Conservation (phyloP, 2,329 filamentous ascomycete genomes). For the Hortaea sp. region DNA sequence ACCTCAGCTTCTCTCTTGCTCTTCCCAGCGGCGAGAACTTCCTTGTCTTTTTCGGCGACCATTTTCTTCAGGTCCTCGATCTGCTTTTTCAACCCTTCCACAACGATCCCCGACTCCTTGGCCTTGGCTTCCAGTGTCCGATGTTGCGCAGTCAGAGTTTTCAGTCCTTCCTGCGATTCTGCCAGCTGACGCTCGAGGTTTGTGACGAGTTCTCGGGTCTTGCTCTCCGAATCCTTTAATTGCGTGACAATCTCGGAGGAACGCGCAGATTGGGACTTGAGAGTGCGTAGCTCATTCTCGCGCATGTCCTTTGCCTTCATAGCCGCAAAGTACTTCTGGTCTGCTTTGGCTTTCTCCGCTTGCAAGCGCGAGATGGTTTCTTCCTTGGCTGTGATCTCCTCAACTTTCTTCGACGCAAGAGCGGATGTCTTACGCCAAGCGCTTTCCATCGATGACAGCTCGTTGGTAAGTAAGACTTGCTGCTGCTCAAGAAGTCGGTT, state of each 20-base stretch:
- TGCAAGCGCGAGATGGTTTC: slow-evolving; percentile 64
- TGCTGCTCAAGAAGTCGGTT: slow-evolving; percentile 68
- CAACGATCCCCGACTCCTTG: slow-evolving; percentile 57
- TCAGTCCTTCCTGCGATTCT: slow-evolving; percentile 70
- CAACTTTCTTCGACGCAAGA: slow-evolving; percentile 75
- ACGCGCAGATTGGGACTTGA: slow-evolving; percentile 76
- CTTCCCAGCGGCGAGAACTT: slow-evolving; percentile 53
- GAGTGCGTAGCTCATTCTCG: slow-evolving; percentile 65
- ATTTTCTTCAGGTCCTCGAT: slow-evolving; percentile 64
- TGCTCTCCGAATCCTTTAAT: slow-evolving; percentile 78
- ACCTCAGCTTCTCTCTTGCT: slow-evolving; percentile 51
- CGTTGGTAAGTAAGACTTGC: slow-evolving; percentile 73
- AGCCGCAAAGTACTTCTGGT: slow-evolving; percentile 94
- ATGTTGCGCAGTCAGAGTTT: slow-evolving; percentile 59
- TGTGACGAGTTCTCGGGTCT: slow-evolving; percentile 62
- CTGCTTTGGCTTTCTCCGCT: slow-evolving; percentile 89
- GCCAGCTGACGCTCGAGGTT: slow-evolving; percentile 87
- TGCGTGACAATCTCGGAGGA: slow-evolving; percentile 89
- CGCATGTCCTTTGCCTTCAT: slow-evolving; percentile 88
- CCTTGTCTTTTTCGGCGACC: slow-evolving; percentile 65
- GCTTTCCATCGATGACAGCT: slow-evolving; percentile 78
- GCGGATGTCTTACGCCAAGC: slow-evolving; percentile 85
- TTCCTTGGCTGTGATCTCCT: slow-evolving; percentile 65
- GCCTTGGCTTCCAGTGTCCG: slow-evolving; percentile 64
- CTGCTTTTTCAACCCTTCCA: slow-evolving; percentile 66